Conservation (phyloP, 192 early-diverging fungal species). For the Phycomyces blakesleeanus region DNA sequence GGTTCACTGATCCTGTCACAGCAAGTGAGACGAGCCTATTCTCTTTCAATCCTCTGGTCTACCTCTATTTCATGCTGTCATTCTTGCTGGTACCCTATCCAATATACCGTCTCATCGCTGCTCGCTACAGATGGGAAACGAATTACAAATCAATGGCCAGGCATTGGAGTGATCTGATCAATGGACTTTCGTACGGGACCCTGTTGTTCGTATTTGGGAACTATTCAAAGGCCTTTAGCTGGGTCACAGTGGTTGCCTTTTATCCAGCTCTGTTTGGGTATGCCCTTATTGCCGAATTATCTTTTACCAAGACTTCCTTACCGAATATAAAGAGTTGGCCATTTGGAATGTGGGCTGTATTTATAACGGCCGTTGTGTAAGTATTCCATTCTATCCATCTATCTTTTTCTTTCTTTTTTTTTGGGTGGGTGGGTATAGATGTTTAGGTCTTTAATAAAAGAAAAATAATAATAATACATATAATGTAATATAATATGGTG, state of each 20-base stretch:
- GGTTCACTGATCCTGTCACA: slow-evolving; percentile 5
- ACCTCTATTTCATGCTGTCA: slow-evolving; percentile 51
- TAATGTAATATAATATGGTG: not conserved
- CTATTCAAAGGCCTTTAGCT: slow-evolving; percentile 48
- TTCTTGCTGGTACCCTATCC: slow-evolving; percentile 53
- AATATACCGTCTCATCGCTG: slow-evolving; percentile 53
- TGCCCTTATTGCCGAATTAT: slow-evolving; percentile 58
- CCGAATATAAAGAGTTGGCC: slow-evolving; percentile 61
- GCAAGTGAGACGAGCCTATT: slow-evolving; percentile 30
- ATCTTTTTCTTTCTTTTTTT: too few relatives aligned
- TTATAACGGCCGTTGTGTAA: slow-evolving; percentile 49
- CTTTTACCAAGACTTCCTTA: slow-evolving; percentile 65
- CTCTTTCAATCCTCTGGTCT: slow-evolving; percentile 47
- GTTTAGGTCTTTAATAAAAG: not conserved
- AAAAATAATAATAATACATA: not conserved
- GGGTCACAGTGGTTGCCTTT: slow-evolving; percentile 38
- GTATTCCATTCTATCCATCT: too few relatives aligned
- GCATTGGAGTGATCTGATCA: slow-evolving; percentile 63
- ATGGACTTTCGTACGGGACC: slow-evolving; percentile 54
- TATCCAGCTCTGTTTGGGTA: slow-evolving; percentile 49
- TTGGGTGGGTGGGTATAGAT: too few relatives aligned
- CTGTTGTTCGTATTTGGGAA: slow-evolving; percentile 75
- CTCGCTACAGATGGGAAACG: slow-evolving; percentile 63
- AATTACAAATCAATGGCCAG: slow-evolving; percentile 58
- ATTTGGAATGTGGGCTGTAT: slow-evolving; percentile 60